Evolutionary conservation across 2,329 filamentous ascomycete genomes (phyloP), one percentile per base, ranked within the genome.

Genomic region (Clonostachys rhizophaga): DNA sequence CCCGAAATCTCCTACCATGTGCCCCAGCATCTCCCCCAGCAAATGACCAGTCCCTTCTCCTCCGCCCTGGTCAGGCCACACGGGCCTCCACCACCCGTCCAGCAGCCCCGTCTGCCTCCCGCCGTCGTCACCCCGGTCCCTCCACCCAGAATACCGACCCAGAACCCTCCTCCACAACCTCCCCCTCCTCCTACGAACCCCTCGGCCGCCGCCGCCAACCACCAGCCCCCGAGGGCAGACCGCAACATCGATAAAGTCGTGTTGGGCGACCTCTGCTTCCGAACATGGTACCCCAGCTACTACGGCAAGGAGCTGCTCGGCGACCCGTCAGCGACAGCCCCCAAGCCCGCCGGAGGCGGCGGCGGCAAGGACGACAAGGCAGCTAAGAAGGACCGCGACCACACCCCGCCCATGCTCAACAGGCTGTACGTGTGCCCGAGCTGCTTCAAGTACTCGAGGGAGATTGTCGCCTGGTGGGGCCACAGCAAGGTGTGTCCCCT

Each of bases 241-340:
- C 87, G 87, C 48, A 96, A 95, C 63, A 86, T 96, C 54, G 83
- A 90, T 60, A 88, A 89, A 62, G 89, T 96, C 45, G 85, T 95
- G 47, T 75, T 96, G 51, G 92, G 91, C 5, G 83, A 91, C 57
- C 75, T 94, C 34, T 83, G 84, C 57, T 95, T 96, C 70, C 84
- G 85, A 57, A 87, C 91, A 4, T 96, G 91, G 91, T 96, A 94
- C 64, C 89, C 91, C 8, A 95, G 89, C 14, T 94, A 91, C 65
- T 96, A 96, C 64, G 75, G 74, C 69, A 95, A 80, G 72, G 91
- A 84, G 47, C 71, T 83, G 8, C 66, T 84, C 5, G 79, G 79
- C 12, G 77, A 81, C 47, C 57, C 65, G n/a, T 62, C 20, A n/a
- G 46, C 17, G 12, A 14, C 13, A 3, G 12, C 7, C 36, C 24